A percentile compares a stretch with the other conserved stretches of the same genome.
Conservation (phyloP, 257 asterid species). For the Nicotiana obtusifolia region DNA sequence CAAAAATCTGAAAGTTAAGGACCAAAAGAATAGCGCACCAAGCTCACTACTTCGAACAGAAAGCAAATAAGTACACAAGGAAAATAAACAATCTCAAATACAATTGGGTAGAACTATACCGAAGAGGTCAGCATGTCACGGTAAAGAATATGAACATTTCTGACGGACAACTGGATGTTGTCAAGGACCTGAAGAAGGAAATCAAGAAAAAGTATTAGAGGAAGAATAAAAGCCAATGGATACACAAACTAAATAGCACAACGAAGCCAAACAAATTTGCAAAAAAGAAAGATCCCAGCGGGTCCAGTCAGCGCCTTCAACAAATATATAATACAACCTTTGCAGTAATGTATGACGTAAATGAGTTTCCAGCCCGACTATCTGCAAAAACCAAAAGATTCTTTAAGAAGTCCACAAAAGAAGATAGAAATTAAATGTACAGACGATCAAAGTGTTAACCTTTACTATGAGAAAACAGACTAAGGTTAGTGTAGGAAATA, state of each 20-base stretch:
- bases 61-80: background rate
- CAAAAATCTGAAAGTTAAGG: background rate
- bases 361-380: conserved; percentile 83
- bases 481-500: background rate
- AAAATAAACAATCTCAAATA: conserved; percentile 1
- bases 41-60: background rate
- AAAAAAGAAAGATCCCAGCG: background rate
- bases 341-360: conserved; percentile 80
- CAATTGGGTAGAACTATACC: conserved; percentile 35
- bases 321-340: conserved; percentile 47
- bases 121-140: conserved; percentile 38
- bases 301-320: background rate
- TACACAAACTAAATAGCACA: conserved; percentile 14
- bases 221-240: background rate
- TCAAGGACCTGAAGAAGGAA: conserved; percentile 68
- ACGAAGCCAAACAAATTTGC: conserved; percentile 9
- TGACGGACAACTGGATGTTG: conserved; percentile 83
- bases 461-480: background rate
- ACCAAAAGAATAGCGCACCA: background rate
- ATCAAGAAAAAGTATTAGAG: conserved; percentile 7
- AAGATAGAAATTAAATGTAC: background rate
- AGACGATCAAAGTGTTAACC: background rate
- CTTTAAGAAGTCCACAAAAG: background rate
- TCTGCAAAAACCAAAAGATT: conserved; percentile 44
- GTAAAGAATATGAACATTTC: conserved; percentile 73